A percentile compares a stretch with the other conserved stretches of the same genome.
phyloP scores from a whole-genome alignment of 176 grass and related monocot species.

The Oryza meyeriana region DNA sequence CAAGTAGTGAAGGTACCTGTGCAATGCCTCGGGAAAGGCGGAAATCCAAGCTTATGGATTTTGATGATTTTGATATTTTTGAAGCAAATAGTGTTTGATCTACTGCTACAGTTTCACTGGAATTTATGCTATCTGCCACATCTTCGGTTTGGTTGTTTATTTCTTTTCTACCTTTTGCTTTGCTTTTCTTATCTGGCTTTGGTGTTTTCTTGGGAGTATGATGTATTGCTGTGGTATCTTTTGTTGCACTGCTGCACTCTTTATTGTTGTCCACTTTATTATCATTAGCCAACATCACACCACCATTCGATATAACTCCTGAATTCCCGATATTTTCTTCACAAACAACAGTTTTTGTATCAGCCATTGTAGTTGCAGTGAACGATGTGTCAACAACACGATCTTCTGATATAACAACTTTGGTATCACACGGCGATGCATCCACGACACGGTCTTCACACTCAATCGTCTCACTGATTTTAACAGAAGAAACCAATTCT shows the following conservation, averaged over 20 bases:
- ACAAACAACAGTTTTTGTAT: conserved; percentile 78
- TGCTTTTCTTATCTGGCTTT: conserved; percentile 40
- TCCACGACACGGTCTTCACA: conserved; percentile 45
- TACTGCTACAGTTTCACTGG: conserved; percentile 42
- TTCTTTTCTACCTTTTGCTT: conserved; percentile 55
- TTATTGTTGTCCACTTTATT: conserved; percentile 21
- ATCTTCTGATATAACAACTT: conserved; percentile 91
- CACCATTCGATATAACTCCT: conserved; percentile 36
- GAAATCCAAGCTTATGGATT: conserved; percentile 98
- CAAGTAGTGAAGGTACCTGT: conserved; percentile 50
- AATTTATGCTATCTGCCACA: conserved; percentile 9
- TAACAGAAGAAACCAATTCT: conserved; percentile 65
- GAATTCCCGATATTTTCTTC: conserved; percentile 51
- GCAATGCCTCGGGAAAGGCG: conserved; percentile 91
- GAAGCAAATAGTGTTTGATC: conserved; percentile 71
- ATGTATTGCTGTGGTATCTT: conserved; percentile 24
- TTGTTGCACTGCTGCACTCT: conserved; percentile 21
- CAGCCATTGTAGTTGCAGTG: conserved; percentile 33
- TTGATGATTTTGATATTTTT: conserved; percentile 72
- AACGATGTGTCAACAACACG: conserved; percentile 32
- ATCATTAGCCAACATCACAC: conserved; percentile 8
- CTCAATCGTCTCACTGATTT: conserved; percentile 39
- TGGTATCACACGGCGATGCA: conserved; percentile 72
- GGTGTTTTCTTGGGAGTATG: conserved; percentile 31
- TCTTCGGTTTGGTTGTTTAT: conserved; percentile 21